phyloP scores from a whole-genome alignment of 2,329 filamentous ascomycete genomes.

The Fusarium chuoi region DNA sequence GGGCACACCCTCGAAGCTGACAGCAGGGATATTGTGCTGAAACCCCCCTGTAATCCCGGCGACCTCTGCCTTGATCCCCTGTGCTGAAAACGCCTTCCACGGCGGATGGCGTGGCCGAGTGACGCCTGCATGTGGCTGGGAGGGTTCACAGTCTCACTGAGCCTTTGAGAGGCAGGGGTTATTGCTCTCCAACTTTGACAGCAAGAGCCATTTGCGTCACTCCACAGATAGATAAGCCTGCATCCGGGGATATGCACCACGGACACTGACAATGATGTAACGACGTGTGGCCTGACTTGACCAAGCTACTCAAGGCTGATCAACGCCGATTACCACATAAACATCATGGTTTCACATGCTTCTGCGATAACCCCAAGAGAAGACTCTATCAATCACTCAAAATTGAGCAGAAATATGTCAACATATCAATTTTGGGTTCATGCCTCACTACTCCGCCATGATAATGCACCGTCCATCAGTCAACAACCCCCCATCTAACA shows the following conservation, averaged over 20 bases:
- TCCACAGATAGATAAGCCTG: slow-evolving; percentile 17
- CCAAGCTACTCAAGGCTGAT: slow-evolving; percentile 8
- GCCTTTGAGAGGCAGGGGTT: slow-evolving; percentile 1
- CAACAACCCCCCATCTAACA: slow-evolving; percentile 17
- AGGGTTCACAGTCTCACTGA: not conserved
- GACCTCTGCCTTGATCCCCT: slow-evolving; percentile 23
- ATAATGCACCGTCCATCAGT: slow-evolving; percentile 7
- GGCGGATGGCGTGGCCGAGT: slow-evolving; percentile 32
- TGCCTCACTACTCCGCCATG: not conserved
- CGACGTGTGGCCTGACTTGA: slow-evolving; percentile 8
- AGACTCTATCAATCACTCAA: not conserved
- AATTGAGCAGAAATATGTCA: not conserved
- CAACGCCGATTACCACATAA: slow-evolving; percentile 11
- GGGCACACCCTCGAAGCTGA: slow-evolving; percentile 22
- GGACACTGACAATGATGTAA: slow-evolving; percentile 29
- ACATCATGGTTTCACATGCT: slow-evolving; percentile 14
- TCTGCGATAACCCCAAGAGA: not conserved
- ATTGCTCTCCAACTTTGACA: slow-evolving; percentile 14
- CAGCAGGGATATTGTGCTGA: not conserved
- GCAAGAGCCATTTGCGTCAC: slow-evolving; percentile 38
- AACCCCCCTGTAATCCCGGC: slow-evolving; percentile 22
- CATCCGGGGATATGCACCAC: slow-evolving; percentile 19
- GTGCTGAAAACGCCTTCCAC: slow-evolving; percentile 21
- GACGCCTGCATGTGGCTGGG: slow-evolving; percentile 34
- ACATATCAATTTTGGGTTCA: slow-evolving; percentile 8